A percentile compares a stretch with the other conserved stretches of the same genome.
These are phyloP conservation scores for Umbelopsis sp. DNA, from an alignment of 371 early-diverging fungal genomes.

Conservation along the genomic window DNA sequence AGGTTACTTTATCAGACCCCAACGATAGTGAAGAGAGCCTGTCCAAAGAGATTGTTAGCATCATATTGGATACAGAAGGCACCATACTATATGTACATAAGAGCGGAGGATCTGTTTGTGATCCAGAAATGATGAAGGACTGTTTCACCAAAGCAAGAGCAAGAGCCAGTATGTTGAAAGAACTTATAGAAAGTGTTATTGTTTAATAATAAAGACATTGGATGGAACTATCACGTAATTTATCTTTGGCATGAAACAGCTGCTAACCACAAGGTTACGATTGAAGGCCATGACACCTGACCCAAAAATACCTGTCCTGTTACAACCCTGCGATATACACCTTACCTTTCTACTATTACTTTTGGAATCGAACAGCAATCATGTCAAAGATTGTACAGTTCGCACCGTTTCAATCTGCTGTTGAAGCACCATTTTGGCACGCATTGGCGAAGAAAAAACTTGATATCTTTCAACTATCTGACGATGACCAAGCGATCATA, in stretches of 20 bases:
- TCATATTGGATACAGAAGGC: slow-evolving; percentile 66
- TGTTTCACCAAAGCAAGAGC: slow-evolving; percentile 51
- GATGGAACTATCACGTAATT: not conserved
- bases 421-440: slow-evolving; percentile 93
- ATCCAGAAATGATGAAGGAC: slow-evolving; percentile 35
- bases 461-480: slow-evolving; percentile 77
- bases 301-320: no score
- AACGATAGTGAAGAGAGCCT: slow-evolving; percentile 75
- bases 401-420: slow-evolving; percentile 79
- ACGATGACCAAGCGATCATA: slow-evolving; percentile 52
- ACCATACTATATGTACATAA: slow-evolving; percentile 56
- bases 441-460: slow-evolving; percentile 80
- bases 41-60: slow-evolving; percentile 57
- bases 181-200: not conserved
- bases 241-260: not conserved
- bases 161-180: slow-evolving; percentile 45
- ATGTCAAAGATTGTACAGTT: slow-evolving; percentile 72
- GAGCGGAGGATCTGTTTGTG: slow-evolving; percentile 53
- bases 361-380: not conserved
- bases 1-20: slow-evolving; percentile 71
- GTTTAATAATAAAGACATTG: not conserved
- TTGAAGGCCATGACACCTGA: not conserved
- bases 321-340: no score
- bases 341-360: no score
- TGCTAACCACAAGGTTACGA: not conserved